phyloP scores from a whole-genome alignment of 345 rosid species.

The Bruguiera sexangula region DNA sequence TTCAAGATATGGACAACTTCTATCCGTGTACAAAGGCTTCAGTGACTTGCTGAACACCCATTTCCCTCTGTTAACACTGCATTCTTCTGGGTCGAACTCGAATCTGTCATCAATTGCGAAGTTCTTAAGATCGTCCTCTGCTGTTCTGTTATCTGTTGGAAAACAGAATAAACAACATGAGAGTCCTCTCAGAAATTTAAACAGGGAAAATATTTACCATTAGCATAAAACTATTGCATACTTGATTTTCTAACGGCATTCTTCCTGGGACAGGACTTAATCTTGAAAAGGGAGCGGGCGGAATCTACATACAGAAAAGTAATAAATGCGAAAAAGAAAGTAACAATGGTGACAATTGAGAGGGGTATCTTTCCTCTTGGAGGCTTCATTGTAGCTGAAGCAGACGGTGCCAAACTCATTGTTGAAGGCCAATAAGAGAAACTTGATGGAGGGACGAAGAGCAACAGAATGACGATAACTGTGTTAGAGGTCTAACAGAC shows the following conservation, averaged over 20 bases:
- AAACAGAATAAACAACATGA: conserved; percentile 7
- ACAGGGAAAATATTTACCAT: neutral
- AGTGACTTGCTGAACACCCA: conserved; percentile 69
- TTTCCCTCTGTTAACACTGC: conserved; percentile 64
- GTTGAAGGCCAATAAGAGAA: conserved; percentile 8
- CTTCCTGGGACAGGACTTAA: conserved; percentile 51
- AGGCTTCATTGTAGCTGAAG: conserved; percentile 32
- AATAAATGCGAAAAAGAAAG: conserved; percentile 53
- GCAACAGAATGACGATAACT: conserved; percentile 34
- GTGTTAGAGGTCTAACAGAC: neutral
- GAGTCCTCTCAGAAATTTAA: neutral
- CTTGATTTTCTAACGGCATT: conserved; percentile 40
- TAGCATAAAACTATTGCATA: neutral
- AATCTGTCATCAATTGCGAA: conserved; percentile 68
- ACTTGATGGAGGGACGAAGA: neutral
- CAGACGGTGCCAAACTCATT: conserved; percentile 40
- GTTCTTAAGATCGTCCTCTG: conserved; percentile 27
- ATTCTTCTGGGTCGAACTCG: conserved; percentile 85
- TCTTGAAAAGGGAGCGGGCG: conserved; percentile 41
- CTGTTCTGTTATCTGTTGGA: conserved; percentile 29
- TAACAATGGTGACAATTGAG: conserved; percentile 37
- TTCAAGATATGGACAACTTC: conserved; percentile 77
- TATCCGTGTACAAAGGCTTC: conserved; percentile 70
- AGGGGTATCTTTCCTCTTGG: conserved; percentile 59
- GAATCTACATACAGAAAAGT: conserved; percentile 66